These are phyloP conservation scores for Venturia effusa DNA, from an alignment of 2,329 filamentous ascomycete species.

Conservation along the genomic window DNA sequence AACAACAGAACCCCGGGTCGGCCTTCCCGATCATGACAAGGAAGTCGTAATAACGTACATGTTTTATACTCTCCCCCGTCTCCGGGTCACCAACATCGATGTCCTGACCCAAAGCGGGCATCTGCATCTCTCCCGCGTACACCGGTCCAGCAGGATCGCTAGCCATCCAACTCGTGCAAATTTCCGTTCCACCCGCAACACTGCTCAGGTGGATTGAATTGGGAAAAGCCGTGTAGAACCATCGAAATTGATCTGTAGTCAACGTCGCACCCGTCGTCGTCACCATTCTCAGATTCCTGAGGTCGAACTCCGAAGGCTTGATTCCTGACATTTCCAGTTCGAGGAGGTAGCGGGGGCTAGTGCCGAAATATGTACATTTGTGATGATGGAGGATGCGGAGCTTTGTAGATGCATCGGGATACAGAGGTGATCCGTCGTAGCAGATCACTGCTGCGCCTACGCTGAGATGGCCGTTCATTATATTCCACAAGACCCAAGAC, in stretches of 20 bases:
- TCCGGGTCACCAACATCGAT: constrained; percentile 34
- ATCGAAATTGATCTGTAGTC: constrained; percentile 32
- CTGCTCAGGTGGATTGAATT: constrained; percentile 28
- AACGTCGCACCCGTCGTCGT: constrained; percentile 36
- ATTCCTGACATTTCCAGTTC: constrained; percentile 28
- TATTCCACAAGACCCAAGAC: constrained; percentile 38
- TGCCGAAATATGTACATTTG: constrained; percentile 31
- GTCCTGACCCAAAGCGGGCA: constrained; percentile 34
- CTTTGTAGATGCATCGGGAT: constrained; percentile 22
- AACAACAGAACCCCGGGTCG: too few species aligned
- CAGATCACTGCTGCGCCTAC: constrained; percentile 31
- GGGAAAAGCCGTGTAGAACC: constrained; percentile 34
- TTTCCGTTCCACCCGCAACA: constrained; percentile 38
- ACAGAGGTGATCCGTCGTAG: constrained; percentile 34
- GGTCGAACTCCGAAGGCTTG: constrained; percentile 27
- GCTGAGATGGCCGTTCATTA: constrained; percentile 33
- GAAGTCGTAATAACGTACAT: neutral
- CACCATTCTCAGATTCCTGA: constrained; percentile 29
- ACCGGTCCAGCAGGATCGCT: constrained; percentile 32
- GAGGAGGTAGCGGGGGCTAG: constrained; percentile 33
- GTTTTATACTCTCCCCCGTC: constrained; percentile 25
- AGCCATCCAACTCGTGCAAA: constrained; percentile 34
- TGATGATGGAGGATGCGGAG: constrained; percentile 10
- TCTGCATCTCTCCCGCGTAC: constrained; percentile 35
- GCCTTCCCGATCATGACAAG: neutral